Percentiles rank a stretch among this genome's conserved stretches.
These are phyloP conservation scores for Aspergillus viridinutans DNA, from an alignment of 2,329 filamentous ascomycete genomes.

Conservation along the genomic window DNA sequence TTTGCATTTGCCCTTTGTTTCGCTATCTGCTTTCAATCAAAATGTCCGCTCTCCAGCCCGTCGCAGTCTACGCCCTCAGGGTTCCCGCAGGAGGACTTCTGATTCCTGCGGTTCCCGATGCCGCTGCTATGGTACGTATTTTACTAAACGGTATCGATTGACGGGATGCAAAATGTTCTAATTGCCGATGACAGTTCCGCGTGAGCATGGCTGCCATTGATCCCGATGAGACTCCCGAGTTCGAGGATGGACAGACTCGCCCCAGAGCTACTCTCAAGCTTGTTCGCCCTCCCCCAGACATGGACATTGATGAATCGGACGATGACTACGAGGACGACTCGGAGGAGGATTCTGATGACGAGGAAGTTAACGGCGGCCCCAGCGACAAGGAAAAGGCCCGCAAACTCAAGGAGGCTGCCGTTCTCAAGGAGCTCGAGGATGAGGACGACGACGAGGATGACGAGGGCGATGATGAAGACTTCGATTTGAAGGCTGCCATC, in stretches of 20 bases:
- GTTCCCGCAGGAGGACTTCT: conserved; percentile 80
- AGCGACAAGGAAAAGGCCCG: conserved; percentile 88
- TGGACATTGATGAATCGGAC: conserved; percentile 58
- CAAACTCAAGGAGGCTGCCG: conserved; percentile 75
- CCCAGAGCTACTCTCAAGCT: conserved; percentile 87
- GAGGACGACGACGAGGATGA: conserved; percentile 53
- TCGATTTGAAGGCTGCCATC: conserved; percentile 45
- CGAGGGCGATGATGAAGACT: conserved; percentile 65
- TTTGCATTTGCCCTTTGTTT: conserved; percentile 11
- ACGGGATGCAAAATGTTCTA: neutral
- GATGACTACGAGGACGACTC: conserved; percentile 46
- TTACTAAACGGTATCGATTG: neutral
- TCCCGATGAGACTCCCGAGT: conserved; percentile 70
- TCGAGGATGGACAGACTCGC: conserved; percentile 57
- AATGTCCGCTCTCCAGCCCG: conserved; percentile 52
- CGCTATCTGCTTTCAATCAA: conserved; percentile 14
- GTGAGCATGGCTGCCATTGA: conserved; percentile 99
- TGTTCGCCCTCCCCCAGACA: conserved; percentile 64
- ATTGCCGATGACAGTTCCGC: conserved; percentile 63
- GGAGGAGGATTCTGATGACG: conserved; percentile 55
- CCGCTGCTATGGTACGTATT: conserved; percentile 74
- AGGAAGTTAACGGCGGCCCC: conserved; percentile 82
- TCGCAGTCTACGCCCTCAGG: conserved; percentile 87
- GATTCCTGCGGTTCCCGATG: conserved; percentile 72
- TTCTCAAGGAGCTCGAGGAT: conserved; percentile 68